Evolutionary conservation across 2,329 filamentous ascomycete species (phyloP).

Genomic region (Penicillium sp.): DNA sequence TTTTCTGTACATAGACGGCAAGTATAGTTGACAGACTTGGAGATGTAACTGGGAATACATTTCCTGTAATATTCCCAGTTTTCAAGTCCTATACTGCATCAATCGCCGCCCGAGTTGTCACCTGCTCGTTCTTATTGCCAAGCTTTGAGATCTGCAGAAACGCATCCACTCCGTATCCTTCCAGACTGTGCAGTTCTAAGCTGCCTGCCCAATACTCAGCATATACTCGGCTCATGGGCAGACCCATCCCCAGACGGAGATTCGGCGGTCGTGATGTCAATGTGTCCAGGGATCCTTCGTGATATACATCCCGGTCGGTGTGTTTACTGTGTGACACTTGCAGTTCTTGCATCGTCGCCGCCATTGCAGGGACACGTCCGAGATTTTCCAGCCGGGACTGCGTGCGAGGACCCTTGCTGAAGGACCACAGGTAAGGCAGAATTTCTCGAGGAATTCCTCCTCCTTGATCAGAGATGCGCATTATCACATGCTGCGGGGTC

Average conservation of each 20-base stretch:
- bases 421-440: conserved; percentile 91
- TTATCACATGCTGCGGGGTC: conserved; percentile 89
- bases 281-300: conserved; percentile 69
- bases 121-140: conserved; percentile 96
- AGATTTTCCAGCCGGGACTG: conserved; percentile 79
- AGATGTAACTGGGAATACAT: neutral
- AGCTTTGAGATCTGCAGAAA: conserved; percentile 95
- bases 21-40: neutral
- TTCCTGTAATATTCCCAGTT: neutral
- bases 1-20: neutral
- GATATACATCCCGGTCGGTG: conserved; percentile 36
- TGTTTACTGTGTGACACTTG: conserved; percentile 45
- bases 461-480: conserved; percentile 91
- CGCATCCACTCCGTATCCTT: conserved; percentile 93
- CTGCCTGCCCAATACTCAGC: conserved; percentile 97
- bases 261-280: conserved; percentile 82
- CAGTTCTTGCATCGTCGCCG: conserved; percentile 88
- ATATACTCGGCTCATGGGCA: conserved; percentile 91
- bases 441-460: conserved; percentile 85
- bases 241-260: conserved; percentile 82
- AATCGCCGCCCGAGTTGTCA: conserved; percentile 74
- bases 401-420: conserved; percentile 84
- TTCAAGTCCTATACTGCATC: conserved; percentile 61
- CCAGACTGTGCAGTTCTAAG: conserved; percentile 84
- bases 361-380: conserved; percentile 81